Evolutionary conservation across 2,329 filamentous ascomycete genomes (phyloP).

Genomic region (Seiridium unicorne): DNA sequence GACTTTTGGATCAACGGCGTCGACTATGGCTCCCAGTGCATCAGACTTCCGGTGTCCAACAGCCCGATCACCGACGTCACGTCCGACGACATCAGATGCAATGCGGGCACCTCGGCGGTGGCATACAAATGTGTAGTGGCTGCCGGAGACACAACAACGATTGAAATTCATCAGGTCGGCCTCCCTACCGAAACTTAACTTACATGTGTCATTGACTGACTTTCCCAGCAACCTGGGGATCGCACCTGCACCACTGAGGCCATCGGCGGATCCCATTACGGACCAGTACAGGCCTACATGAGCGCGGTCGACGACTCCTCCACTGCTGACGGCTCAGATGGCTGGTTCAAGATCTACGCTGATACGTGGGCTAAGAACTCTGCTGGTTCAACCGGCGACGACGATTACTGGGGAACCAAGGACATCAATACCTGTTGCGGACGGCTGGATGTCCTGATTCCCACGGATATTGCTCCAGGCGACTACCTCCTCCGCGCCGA

Average conservation of each 20-base stretch:
- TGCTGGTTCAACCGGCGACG: constrained; percentile 33
- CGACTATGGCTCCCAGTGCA: constrained; percentile 28
- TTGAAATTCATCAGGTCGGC: constrained; percentile 25
- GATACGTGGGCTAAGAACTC: constrained; percentile 33
- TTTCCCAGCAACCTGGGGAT: constrained; percentile 40
- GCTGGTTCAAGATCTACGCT: constrained; percentile 54
- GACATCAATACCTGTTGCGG: constrained; percentile 37
- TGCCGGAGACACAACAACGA: constrained; percentile 26
- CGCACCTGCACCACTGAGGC: constrained; percentile 45
- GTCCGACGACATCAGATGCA: constrained; percentile 39
- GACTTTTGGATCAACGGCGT: constrained; percentile 46
- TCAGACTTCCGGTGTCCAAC: constrained; percentile 32
- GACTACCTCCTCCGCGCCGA: constrained; percentile 42
- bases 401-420: constrained; percentile 45
- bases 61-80: constrained; percentile 38
- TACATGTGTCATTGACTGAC: neutral
- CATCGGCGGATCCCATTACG: constrained; percentile 53
- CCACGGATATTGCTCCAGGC: constrained; percentile 34
- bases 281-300: constrained; percentile 52
- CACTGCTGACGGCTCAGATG: constrained; percentile 37
- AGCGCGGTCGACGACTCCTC: constrained; percentile 47
- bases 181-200: neutral
- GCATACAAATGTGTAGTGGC: constrained; percentile 31
- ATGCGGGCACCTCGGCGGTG: constrained; percentile 30
- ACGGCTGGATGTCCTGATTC: constrained; percentile 30